A percentile compares a stretch with the other conserved stretches of the same genome.
Evolutionary conservation across 177 flowering plant species (phyloP).

Genomic region (Telopea speciosissima): DNA sequence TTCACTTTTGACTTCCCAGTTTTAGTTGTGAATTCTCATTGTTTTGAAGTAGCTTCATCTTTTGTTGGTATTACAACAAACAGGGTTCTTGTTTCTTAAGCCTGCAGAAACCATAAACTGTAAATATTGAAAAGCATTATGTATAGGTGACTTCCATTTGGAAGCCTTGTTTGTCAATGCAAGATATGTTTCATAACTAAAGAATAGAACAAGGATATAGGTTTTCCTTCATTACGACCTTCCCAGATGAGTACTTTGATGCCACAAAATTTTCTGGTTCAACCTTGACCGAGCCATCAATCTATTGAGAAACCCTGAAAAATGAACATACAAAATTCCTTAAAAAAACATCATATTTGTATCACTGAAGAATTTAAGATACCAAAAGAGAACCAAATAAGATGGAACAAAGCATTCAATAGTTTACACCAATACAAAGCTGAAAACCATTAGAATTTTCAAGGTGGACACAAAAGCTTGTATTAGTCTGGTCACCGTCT

Average conservation of each 20-base stretch:
- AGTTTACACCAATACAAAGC: too few relatives aligned
- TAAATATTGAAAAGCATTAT: slow-evolving; percentile 19
- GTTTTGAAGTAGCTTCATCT: slow-evolving; percentile 49
- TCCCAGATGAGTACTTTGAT: slow-evolving; percentile 75
- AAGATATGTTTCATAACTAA: slow-evolving; percentile 5
- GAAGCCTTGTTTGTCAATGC: slow-evolving; percentile 8
- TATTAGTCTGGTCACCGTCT: too few relatives aligned
- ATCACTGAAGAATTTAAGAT: not conserved
- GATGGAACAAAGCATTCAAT: too few relatives aligned
- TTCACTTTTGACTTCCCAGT: slow-evolving; percentile 38
- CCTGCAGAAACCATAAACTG: slow-evolving; percentile 70
- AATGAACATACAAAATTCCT: slow-evolving; percentile 8
- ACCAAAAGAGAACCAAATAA: not conserved
- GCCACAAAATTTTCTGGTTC: slow-evolving; percentile 78
- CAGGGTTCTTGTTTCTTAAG: slow-evolving; percentile 47
- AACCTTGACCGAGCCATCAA: slow-evolving; percentile 26
- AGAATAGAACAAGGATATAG: slow-evolving; percentile 9
- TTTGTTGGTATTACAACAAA: slow-evolving; percentile 47
- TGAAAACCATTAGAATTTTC: too few relatives aligned
- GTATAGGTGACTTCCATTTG: slow-evolving; percentile 5
- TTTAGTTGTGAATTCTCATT: slow-evolving; percentile 33
- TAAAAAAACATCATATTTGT: too few relatives aligned
- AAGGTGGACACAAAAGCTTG: too few relatives aligned
- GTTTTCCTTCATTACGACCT: slow-evolving; percentile 30
- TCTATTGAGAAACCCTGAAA: slow-evolving; percentile 77